These are phyloP conservation scores for Teunomyces tritomae DNA, from an alignment of 805 yeast genomes.

Conservation along the genomic window DNA sequence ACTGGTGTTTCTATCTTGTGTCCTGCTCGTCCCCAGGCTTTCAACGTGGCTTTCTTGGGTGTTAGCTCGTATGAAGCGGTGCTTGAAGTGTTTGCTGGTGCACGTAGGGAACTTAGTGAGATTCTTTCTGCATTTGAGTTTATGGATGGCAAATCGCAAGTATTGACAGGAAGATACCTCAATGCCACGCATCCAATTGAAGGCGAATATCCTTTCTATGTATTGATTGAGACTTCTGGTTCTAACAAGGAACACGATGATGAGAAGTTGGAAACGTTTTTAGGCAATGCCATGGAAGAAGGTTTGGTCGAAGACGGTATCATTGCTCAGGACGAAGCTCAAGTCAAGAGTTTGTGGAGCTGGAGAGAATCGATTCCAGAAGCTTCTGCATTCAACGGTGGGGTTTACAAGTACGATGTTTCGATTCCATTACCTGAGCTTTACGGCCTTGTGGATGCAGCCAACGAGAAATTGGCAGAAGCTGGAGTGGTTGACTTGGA, in stretches of 20 bases:
- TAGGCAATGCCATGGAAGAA: constrained; percentile 80
- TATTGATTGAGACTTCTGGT: constrained; percentile 94
- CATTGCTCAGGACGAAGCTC: constrained; percentile 93
- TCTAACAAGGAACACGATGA: constrained; percentile 92
- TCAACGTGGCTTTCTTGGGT: constrained; percentile 86
- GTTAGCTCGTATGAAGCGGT: constrained; percentile 80
- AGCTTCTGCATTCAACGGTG: constrained; percentile 81
- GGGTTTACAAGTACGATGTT: constrained; percentile 96
- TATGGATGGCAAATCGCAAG: constrained; percentile 76
- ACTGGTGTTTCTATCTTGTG: constrained; percentile 89
- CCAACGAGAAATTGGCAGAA: constrained; percentile 56
- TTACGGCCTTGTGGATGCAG: constrained; percentile 79
- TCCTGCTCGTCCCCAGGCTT: constrained; percentile 82
- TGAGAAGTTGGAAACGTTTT: constrained; percentile 78
- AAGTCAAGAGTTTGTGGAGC: constrained; percentile 77
- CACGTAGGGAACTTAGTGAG: constrained; percentile 77
- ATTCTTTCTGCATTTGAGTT: constrained; percentile 90
- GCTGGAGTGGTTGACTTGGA: constrained; percentile 58
- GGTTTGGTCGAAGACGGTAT: constrained; percentile 90
- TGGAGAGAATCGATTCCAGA: constrained; percentile 97
- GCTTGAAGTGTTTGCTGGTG: constrained; percentile 73
- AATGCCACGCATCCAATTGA: constrained; percentile 74
- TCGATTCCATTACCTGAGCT: constrained; percentile 81
- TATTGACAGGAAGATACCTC: constrained; percentile 59
- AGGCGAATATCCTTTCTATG: constrained; percentile 78